Evolutionary conservation across 495 filamentous ascomycete genomes (phyloP), one percentile per base, ranked within the genome.

Genomic region (Hyaloscypha variabilis): DNA sequence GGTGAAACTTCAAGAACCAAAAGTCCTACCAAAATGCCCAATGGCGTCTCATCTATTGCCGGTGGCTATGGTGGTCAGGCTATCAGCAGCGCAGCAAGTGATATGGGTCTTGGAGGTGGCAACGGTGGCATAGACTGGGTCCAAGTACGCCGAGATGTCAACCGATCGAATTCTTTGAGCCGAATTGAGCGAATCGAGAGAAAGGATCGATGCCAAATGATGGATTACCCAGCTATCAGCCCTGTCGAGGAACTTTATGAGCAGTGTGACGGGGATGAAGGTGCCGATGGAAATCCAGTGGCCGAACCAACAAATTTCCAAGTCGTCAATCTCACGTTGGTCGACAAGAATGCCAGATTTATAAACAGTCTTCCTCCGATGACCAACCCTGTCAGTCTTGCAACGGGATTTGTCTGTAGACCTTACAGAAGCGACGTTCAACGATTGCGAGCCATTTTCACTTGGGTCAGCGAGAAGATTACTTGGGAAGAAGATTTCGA

Each of bases 371-470:
- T 98, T n/a, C 95, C 96, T n/a, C 87, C 92, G 2, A 90, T 90
- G 78, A 94, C 89, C 2, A 97, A 91, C 39, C 85, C 95, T 0
- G 84, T 89, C 58, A 91, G 88, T 62, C 83, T 99, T 25, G 93
- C 94, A 1, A 93, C 96, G 61, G 91, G 90, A 8, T 96, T 97
- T 71, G 87, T 99, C 29, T 98, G 96, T 71, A 88, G 96, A 51
- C 96, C 96, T 6, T 97, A 97, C 73, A 87, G 93, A 58, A 97
- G 91, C 74, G 96, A 98, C 69, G 91, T 97, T 1, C 95, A 99
- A 72, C 85, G 94, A 42, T 81, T 98, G 5, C 85, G 95, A 24
- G 93, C 95, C 1, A 97, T 98, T 58, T 99, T 97, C 72, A 97
- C 90, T 11, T 99, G 94, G 94, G 91, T 97, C 29, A 86, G 93